Evolutionary conservation across 768 basidiomycete species (phyloP), one percentile per base, ranked within the genome.

Genomic region (Botryobasidium botryosum): DNA sequence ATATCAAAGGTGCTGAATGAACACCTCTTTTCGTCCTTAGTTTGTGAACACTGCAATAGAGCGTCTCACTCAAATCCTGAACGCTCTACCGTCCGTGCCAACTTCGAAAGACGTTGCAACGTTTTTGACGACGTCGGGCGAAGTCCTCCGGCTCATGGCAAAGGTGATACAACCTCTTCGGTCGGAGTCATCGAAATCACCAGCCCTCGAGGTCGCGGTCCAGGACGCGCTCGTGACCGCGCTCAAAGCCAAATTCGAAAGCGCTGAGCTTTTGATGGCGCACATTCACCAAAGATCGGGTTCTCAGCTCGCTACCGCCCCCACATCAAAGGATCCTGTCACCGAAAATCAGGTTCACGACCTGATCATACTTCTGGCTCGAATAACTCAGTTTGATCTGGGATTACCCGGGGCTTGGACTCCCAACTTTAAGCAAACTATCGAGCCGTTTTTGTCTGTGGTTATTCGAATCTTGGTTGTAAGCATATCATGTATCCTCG

Each of bases 101-200:
- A 36, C 37, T 1, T 5, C 21, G 15, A 25, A 23, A 18, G 15
- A 20, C 15, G 28, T 43, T 6, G 20, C 26, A 15, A n/a, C 24
- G 5, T 48, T 50, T 37, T 17, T 47, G 3, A 20, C 29, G 6
- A 35, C 21, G n/a, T 48, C 47, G 8, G 47, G 49, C 8, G 49
- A 50, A 24, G 35, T 50, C 10, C 47, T 50, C 2, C 49, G 49
- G 17, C 47, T 50, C 15, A 48, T 50, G 17, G 49, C 39, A 12
- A 32, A 29, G 17, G 49, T 48, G 6, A 15, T 44, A 3, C 29
- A 35, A 4, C 49, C 49, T 27, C 40, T 42, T 2, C 8, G 28
- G 25, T 8, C 8, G 31, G 17, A 33, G 31, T 10, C 12, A 10
- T 24, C 40, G 8, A 24, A 13, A 7, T 24, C 27, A 13, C 23